phyloP scores from a whole-genome alignment of 2,329 filamentous ascomycete species.

The Penicillium hesseltinei region DNA sequence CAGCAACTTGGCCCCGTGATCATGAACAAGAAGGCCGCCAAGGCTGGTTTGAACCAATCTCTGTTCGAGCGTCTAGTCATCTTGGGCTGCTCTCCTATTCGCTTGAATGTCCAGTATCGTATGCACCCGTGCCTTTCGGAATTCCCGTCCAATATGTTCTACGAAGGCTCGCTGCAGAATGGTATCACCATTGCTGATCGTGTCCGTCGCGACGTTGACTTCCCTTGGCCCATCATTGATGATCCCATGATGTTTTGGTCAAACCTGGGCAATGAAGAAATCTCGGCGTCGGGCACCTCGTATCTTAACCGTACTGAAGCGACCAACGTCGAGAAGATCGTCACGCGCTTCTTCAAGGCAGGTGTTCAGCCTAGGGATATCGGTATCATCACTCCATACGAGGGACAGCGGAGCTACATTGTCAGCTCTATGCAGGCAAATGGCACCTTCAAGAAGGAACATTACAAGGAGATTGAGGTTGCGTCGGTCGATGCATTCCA shows the following conservation, averaged over 20 bases:
- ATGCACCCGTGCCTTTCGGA: conserved; percentile 98
- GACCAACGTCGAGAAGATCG: conserved; percentile 96
- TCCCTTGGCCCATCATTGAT: conserved; percentile 92
- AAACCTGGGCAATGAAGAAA: conserved; percentile 95
- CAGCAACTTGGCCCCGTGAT: conserved; percentile 97
- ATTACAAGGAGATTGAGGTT: conserved; percentile 98
- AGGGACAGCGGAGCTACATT: conserved; percentile 96
- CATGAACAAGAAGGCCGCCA: conserved; percentile 99
- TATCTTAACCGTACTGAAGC: conserved; percentile 98
- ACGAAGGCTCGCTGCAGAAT: conserved; percentile 95
- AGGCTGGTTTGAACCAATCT: conserved; percentile 96
- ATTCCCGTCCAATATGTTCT: conserved; percentile 99
- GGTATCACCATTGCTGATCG: conserved; percentile 88
- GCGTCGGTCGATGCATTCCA: conserved; percentile 98
- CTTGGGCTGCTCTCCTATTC: conserved; percentile 84
- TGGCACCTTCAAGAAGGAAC: conserved; percentile 95
- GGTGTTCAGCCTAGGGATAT: conserved; percentile 92
- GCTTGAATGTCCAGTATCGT: conserved; percentile 94
- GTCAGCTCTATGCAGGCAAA: conserved; percentile 99
- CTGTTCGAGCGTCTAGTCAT: conserved; percentile 95
- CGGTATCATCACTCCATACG: conserved; percentile 97
- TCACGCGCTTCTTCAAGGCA: conserved; percentile 97
- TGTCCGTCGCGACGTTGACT: conserved; percentile 89
- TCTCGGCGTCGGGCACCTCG: conserved; percentile 94
- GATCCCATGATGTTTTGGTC: conserved; percentile 99